Conservation (phyloP, 2,329 filamentous ascomycete genomes). For the Cercospora sp. region DNA sequence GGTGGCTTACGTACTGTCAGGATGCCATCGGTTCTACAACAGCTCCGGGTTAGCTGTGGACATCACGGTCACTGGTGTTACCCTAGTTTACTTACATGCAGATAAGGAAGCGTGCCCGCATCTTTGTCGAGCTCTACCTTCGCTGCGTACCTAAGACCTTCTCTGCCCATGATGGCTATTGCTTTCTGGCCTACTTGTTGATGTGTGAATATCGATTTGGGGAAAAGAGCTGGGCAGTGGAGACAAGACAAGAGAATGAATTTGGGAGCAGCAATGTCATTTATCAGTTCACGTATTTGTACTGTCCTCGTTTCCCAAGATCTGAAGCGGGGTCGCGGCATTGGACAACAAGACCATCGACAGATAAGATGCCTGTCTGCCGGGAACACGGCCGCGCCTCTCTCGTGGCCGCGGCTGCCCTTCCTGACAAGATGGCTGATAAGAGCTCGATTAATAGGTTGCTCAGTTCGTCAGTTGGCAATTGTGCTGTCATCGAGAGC, state of each 20-base stretch:
- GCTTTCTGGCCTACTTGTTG: neutral
- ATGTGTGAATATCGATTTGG: neutral
- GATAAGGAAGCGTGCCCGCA: constrained; percentile 63
- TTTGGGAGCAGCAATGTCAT: neutral
- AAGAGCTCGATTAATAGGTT: constrained; percentile 16
- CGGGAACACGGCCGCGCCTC: constrained; percentile 1
- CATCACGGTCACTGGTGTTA: constrained; percentile 22
- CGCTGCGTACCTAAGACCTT: constrained; percentile 67
- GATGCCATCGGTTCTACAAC: constrained; percentile 83
- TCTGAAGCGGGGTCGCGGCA: constrained; percentile 3
- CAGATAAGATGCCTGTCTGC: constrained; percentile 10
- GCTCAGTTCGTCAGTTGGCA: neutral
- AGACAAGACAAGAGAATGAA: neutral
- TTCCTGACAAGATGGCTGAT: constrained; percentile 22
- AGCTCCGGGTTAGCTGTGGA: constrained; percentile 15
- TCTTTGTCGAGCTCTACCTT: constrained; percentile 73
- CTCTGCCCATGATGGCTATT: constrained; percentile 46
- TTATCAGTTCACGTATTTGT: constrained; percentile 6
- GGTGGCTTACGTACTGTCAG: constrained; percentile 66
- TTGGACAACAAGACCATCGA: neutral
- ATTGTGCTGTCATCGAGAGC: constrained; percentile 13
- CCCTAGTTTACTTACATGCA: constrained; percentile 24
- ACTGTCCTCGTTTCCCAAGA: neutral
- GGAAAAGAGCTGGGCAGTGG: neutral
- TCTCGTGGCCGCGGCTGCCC: constrained; percentile 9